Base-by-base conservation (phyloP, 2,329 filamentous ascomycete species). In the Ambrosiella cleistominuta region DNA sequence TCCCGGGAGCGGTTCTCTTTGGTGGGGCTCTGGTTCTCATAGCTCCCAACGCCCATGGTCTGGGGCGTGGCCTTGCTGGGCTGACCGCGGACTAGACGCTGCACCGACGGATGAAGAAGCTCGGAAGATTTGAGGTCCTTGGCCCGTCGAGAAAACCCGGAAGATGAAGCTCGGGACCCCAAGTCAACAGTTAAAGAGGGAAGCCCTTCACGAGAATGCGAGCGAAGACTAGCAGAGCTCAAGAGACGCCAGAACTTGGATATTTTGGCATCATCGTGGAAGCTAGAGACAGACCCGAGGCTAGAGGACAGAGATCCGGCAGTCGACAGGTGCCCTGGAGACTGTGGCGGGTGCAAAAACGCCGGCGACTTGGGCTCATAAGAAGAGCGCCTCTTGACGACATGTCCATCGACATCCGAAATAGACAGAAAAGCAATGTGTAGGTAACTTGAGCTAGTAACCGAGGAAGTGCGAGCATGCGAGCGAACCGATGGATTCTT, bases 31-130 rank as follows among this genome's bases (percentile, higher is more conserved):
- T 64, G 61, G 37, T 57, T 60, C 27, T 75, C 72, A 15, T 71
- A 65, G 54, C 74, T 77, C 5, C 71, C 74, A 7, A 76, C 74
- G 60, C 75, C 77, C 56, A 77, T 64, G 1, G 74, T 77, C 56
- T 72, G 73, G 35, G 77, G 64, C 0, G 72, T 75, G 35, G 76
- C 74, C 62, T 71, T 71, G 63, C 72, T 76, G n/a, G 68, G 63
- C 38, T 72, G 70, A 0, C 67, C 65, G 50, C 68, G 70, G 51
- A 74, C 64, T 9, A 71, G 62, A 45, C 68, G 69, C 61, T 70
- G 52, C 1, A 60, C 56, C 19, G 56, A 58, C 3, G 59, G 69
- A 66, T 12, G 67, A 64, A 54, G 67, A 64, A 0, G 70, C 66
- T 11, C 65, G 62, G 38, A 68, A 70, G 47, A 69, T 68, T 38